phyloP scores from a whole-genome alignment of 2,329 filamentous ascomycete genomes.

The Pseudogymnoascus pannorum region DNA sequence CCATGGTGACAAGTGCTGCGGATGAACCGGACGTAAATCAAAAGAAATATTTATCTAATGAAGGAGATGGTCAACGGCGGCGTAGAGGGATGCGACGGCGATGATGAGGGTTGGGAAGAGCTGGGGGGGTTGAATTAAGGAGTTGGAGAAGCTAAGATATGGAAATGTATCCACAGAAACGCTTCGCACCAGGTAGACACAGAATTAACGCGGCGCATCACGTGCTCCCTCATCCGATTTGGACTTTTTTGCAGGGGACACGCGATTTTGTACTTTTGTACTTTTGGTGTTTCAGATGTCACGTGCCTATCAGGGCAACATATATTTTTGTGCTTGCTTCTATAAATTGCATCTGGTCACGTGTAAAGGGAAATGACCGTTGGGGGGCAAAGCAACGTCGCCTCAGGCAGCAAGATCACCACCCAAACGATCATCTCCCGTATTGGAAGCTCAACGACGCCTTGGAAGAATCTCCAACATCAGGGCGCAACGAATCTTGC shows the following conservation, averaged over 20 bases:
- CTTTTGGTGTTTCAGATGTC: not conserved
- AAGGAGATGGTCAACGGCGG: not conserved
- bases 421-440: constrained; percentile 7
- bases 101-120: constrained; percentile 3
- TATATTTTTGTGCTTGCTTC: not conserved
- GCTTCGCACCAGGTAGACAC: constrained; percentile 7
- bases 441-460: constrained; percentile 4
- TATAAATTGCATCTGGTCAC: not conserved
- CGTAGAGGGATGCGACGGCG: not conserved
- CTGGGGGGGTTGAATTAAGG: not conserved
- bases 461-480: constrained; percentile 4
- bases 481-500: not conserved
- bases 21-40: constrained; percentile 2
- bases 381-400: not conserved
- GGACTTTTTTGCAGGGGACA: not conserved
- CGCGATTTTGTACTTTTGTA: not conserved
- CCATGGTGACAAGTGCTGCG: constrained; percentile 1
- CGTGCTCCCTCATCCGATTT: not conserved
- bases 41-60: constrained; percentile 2
- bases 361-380: not conserved
- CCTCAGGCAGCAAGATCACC: not conserved
- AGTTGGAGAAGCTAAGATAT: not conserved
- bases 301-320: not conserved
- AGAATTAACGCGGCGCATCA: constrained; percentile 5
- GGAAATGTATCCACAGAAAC: constrained; percentile 8